phyloP scores from a whole-genome alignment of 106 monocot genomes.

The Dendrobium nobile region DNA sequence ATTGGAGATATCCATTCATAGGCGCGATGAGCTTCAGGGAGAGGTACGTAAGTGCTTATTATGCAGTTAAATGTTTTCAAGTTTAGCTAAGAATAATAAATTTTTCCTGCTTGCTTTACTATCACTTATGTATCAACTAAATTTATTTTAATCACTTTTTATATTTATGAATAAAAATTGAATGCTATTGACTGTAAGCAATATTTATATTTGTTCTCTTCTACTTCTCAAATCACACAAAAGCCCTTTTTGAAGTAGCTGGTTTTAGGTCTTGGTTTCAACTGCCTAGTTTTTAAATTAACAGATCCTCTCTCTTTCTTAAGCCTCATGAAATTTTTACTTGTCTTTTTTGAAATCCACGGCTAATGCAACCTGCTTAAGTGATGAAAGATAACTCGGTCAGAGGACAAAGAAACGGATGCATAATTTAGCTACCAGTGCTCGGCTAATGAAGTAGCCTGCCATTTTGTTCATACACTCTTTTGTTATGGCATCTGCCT shows the following conservation, averaged over 20 bases:
- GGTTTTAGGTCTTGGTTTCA: no score
- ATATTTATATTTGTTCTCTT: no score
- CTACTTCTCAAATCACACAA: no score
- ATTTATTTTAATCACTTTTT: not conserved
- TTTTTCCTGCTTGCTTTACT: not conserved
- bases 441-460: not conserved
- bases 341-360: not conserved
- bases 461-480: not conserved
- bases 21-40: conserved; percentile 61
- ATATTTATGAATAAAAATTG: not conserved
- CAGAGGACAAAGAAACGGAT: not conserved
- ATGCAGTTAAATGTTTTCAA: not conserved
- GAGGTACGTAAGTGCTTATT: conserved; percentile 28
- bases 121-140: not conserved
- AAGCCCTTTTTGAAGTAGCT: no score
- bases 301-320: not conserved
- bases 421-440: no score
- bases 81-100: not conserved
- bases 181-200: not conserved
- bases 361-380: not conserved
- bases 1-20: conserved; percentile 39
- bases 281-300: no score
- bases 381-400: not conserved
- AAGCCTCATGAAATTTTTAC: not conserved
- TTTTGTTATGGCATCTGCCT: not conserved